phyloP scores from a whole-genome alignment of 2,329 filamentous ascomycete species.

The Chrysoporthe austroafricana region DNA sequence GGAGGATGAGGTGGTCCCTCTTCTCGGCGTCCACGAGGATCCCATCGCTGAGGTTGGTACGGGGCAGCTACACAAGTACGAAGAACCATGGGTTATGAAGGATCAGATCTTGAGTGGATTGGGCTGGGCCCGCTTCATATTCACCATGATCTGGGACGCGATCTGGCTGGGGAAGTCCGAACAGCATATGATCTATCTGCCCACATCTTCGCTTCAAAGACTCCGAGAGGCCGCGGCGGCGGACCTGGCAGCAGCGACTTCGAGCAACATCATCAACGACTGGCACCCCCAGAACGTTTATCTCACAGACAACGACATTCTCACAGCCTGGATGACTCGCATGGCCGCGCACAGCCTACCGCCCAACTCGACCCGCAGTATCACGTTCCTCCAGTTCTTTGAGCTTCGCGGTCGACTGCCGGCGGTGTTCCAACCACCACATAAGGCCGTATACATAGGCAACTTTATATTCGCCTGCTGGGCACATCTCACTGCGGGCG shows the following conservation, averaged over 20 bases:
- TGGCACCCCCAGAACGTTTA: slow-evolving; percentile 35
- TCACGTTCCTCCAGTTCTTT: slow-evolving; percentile 46
- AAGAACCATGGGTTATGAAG: slow-evolving; percentile 36
- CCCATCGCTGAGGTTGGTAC: slow-evolving; percentile 36
- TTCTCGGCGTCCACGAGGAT: slow-evolving; percentile 43
- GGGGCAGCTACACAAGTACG: slow-evolving; percentile 26
- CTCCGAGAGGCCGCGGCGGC: slow-evolving; percentile 39
- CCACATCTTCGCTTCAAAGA: slow-evolving; percentile 35
- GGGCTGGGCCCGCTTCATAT: slow-evolving; percentile 38
- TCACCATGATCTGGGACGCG: slow-evolving; percentile 41
- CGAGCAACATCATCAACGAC: slow-evolving; percentile 26
- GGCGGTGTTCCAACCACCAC: slow-evolving; percentile 35
- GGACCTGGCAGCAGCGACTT: slow-evolving; percentile 33
- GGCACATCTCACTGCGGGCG: slow-evolving; percentile 19
- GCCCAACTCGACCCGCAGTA: slow-evolving; percentile 33
- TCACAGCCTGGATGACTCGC: slow-evolving; percentile 47
- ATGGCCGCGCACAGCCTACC: slow-evolving; percentile 34
- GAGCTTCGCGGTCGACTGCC: slow-evolving; percentile 40
- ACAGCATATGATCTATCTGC: slow-evolving; percentile 45
- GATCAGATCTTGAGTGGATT: slow-evolving; percentile 35
- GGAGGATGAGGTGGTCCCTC: slow-evolving; percentile 44
- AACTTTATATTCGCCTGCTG: slow-evolving; percentile 28
- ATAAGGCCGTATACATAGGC: slow-evolving; percentile 33
- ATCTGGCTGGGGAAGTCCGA: slow-evolving; percentile 39
- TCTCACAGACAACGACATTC: slow-evolving; percentile 51